Evolutionary conservation across 73 alveolate species (phyloP).

Genomic region (Tetrahymena thermophila): DNA sequence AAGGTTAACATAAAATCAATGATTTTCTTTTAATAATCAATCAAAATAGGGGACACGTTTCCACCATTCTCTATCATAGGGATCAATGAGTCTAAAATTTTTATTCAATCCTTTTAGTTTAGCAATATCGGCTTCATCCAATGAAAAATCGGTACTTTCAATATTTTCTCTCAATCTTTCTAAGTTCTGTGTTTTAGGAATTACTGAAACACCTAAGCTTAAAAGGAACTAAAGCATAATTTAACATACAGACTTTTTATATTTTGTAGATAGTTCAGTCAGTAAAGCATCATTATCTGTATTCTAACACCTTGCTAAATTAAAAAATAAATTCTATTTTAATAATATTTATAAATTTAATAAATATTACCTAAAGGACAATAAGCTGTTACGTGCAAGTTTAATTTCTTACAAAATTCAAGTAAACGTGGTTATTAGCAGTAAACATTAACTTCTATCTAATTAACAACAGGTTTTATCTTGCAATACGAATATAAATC

Average conservation of each 20-base stretch:
- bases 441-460: constrained; percentile 71
- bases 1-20: too few species aligned
- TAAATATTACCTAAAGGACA: constrained; percentile 40
- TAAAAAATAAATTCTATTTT: not conserved
- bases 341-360: not conserved
- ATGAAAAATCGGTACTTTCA: constrained; percentile 6
- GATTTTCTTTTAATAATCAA: not conserved
- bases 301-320: not conserved
- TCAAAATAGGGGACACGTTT: not conserved
- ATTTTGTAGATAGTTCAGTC: constrained; percentile 45
- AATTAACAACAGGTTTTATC: constrained; percentile 63
- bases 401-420: constrained; percentile 23
- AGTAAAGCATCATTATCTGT: constrained; percentile 26
- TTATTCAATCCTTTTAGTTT: not conserved
- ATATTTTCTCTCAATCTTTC: constrained; percentile 45
- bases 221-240: constrained; percentile 62
- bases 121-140: not conserved
- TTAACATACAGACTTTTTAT: constrained; percentile 43
- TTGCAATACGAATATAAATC: constrained; percentile 55
- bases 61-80: constrained; percentile 4
- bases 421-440: constrained; percentile 15
- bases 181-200: constrained; percentile 53
- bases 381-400: constrained; percentile 42
- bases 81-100: constrained; percentile 1
- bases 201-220: constrained; percentile 50